Conservation (phyloP, 306 rosid genomes). For the Dryas drummondii region DNA sequence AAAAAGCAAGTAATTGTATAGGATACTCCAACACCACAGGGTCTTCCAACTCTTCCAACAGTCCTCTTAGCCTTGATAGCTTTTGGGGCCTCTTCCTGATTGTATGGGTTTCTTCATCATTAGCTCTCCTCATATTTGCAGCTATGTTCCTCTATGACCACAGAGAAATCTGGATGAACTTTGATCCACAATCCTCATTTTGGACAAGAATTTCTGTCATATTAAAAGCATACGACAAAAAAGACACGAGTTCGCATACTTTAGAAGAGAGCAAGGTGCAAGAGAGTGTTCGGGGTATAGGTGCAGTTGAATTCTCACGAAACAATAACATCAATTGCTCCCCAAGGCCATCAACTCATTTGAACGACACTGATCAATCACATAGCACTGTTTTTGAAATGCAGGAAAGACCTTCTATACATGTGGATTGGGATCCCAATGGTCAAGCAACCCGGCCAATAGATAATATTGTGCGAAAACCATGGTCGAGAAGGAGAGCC, state of each 20-base stretch:
- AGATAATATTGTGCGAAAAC: no score
- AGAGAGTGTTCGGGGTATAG: not conserved
- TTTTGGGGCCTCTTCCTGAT: conserved; percentile 64
- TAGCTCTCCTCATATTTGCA: conserved; percentile 17
- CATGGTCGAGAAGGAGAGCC: no score
- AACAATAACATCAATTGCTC: no score
- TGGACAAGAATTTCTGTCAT: not conserved
- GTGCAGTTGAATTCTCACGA: not conserved
- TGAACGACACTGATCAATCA: not conserved
- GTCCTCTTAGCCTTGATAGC: conserved; percentile 48
- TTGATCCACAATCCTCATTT: conserved; percentile 21
- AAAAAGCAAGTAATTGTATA: not conserved
- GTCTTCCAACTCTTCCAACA: conserved; percentile 21
- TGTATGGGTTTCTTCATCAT: conserved; percentile 33
- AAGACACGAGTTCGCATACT: no score
- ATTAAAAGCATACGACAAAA: not conserved
- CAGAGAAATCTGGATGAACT: not conserved
- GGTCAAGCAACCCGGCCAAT: not conserved
- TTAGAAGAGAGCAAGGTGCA: not conserved
- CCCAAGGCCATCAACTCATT: not conserved
- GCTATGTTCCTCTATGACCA: conserved; percentile 14
- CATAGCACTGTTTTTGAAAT: not conserved
- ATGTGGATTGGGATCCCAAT: not conserved
- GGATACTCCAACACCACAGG: no score
- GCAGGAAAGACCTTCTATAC: not conserved